Evolutionary conservation across 306 rosid genomes (phyloP).

Genomic region (Betula pendula): DNA sequence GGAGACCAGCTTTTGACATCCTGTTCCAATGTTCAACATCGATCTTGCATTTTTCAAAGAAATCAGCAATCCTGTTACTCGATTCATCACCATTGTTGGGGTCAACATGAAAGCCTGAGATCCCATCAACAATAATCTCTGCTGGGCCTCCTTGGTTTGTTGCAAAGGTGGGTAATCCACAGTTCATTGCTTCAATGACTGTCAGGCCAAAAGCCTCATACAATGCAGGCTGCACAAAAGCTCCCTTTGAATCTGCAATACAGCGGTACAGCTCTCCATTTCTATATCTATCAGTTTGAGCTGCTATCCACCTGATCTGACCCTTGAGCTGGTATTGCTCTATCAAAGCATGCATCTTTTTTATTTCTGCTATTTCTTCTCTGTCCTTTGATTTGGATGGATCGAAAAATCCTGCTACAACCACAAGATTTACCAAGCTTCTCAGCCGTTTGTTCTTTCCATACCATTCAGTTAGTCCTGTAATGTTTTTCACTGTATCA

Average conservation of each 20-base stretch:
- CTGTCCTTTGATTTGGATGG: constrained; percentile 88
- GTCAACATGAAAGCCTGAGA: constrained; percentile 81
- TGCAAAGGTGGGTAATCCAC: constrained; percentile 91
- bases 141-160: constrained; percentile 98
- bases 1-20: constrained; percentile 66
- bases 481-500: constrained; percentile 88
- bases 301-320: constrained; percentile 90
- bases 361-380: constrained; percentile 84
- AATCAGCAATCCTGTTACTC: constrained; percentile 72
- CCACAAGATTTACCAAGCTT: constrained; percentile 69
- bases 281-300: constrained; percentile 78
- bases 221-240: constrained; percentile 94
- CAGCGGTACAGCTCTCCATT: constrained; percentile 81
- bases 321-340: constrained; percentile 64
- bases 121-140: constrained; percentile 75
- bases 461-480: constrained; percentile 86
- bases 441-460: constrained; percentile 72
- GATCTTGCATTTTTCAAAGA: constrained; percentile 75
- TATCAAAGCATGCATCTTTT: constrained; percentile 75
- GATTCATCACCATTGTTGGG: constrained; percentile 78
- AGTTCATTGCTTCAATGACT: constrained; percentile 95
- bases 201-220: constrained; percentile 95
- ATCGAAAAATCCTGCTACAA: constrained; percentile 89
- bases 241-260: constrained; percentile 82
- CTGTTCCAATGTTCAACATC: constrained; percentile 62